Conservation (phyloP, 1,284 basidiomycete species). For the Fomitopsis betulina region DNA sequence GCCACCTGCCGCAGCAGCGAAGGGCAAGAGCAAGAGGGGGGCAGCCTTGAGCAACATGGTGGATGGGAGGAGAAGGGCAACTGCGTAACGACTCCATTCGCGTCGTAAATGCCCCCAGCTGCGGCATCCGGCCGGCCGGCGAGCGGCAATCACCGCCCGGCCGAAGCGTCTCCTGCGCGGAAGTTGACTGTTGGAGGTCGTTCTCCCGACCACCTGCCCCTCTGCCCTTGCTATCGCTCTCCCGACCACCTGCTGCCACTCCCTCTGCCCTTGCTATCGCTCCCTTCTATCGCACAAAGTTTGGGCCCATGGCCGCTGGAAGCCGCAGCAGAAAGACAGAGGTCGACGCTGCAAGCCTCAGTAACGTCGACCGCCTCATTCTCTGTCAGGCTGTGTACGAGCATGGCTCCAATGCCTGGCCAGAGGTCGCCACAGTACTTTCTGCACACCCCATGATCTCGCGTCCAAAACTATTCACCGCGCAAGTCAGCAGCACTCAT, state of each 20-base stretch:
- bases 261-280: not conserved
- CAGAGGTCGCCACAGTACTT: constrained; percentile 61
- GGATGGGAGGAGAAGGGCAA: constrained; percentile 27
- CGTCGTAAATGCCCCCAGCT: not conserved
- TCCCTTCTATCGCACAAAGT: not conserved
- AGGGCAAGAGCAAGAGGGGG: constrained; percentile 56
- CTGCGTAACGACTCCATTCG: constrained; percentile 3
- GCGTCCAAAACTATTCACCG: constrained; percentile 61
- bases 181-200: not conserved
- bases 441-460: constrained; percentile 62
- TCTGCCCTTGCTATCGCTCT: not conserved
- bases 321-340: constrained; percentile 12
- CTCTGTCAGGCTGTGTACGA: constrained; percentile 85
- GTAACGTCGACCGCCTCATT: constrained; percentile 62
- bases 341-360: constrained; percentile 27
- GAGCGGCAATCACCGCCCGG: not conserved
- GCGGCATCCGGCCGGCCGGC: not conserved
- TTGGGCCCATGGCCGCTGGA: constrained; percentile 11
- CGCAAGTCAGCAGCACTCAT: constrained; percentile 43
- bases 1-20: constrained; percentile 64
- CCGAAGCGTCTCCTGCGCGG: not conserved
- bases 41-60: constrained; percentile 69
- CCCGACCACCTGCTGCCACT: not conserved
- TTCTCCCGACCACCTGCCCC: not conserved
- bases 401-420: constrained; percentile 74